A percentile compares a stretch with the other conserved stretches of the same genome.
These are phyloP conservation scores for Wickerhamiella brachini DNA, from an alignment of 805 yeast genomes.

Conservation along the genomic window DNA sequence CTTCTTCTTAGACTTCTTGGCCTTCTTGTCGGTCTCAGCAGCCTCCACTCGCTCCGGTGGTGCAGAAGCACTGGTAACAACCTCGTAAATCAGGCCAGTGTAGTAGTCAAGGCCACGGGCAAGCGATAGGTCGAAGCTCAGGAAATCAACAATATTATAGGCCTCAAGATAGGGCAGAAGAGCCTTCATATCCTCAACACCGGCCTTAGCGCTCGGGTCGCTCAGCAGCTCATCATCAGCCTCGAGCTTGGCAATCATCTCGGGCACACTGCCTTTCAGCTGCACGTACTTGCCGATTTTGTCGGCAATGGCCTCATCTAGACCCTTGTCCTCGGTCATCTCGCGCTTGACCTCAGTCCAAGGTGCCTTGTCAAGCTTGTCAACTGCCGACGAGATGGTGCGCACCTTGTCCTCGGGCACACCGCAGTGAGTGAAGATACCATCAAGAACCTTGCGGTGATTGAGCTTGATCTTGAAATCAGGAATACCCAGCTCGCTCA, in stretches of 20 bases:
- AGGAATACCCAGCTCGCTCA: slow-evolving; percentile 65
- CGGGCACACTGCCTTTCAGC: slow-evolving; percentile 46
- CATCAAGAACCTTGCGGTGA: slow-evolving; percentile 92
- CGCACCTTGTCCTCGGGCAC: slow-evolving; percentile 89
- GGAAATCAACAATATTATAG: slow-evolving; percentile 46
- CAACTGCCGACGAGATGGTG: slow-evolving; percentile 88
- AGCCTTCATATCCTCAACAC: slow-evolving; percentile 65
- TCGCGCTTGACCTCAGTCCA: slow-evolving; percentile 92
- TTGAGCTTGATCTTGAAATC: slow-evolving; percentile 88
- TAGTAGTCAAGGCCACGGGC: slow-evolving; percentile 97
- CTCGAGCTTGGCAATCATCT: slow-evolving; percentile 37
- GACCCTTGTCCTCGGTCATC: slow-evolving; percentile 83
- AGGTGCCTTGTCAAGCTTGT: slow-evolving; percentile 86
- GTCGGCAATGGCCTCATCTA: slow-evolving; percentile 84
- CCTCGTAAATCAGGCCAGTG: slow-evolving; percentile 94
- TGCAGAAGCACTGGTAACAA: slow-evolving; percentile 91
- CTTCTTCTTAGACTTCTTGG: slow-evolving; percentile 24
- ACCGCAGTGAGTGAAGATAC: slow-evolving; percentile 90
- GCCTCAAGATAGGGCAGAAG: slow-evolving; percentile 73
- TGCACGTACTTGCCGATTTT: slow-evolving; percentile 84
- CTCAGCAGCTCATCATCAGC: slow-evolving; percentile 42
- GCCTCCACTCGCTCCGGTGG: slow-evolving; percentile 65
- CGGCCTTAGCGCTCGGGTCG: slow-evolving; percentile 64
- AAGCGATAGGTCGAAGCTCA: slow-evolving; percentile 77
- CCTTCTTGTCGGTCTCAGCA: slow-evolving; percentile 15